Base-by-base conservation (phyloP, 495 filamentous ascomycete genomes). In the Neurospora sp. region DNA sequence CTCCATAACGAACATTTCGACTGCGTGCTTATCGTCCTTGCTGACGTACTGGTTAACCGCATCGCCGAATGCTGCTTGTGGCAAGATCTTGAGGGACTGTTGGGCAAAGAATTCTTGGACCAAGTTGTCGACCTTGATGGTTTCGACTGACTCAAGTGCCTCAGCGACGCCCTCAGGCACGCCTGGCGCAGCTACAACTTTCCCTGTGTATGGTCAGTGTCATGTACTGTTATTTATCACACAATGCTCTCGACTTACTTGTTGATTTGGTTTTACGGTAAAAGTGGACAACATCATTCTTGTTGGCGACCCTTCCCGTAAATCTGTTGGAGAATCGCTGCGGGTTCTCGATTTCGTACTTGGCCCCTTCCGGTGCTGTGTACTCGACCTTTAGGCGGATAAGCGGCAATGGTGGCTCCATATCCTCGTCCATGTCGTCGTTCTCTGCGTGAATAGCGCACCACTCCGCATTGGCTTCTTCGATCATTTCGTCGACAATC, bases 241-340 rank as follows among this genome's bases (percentile, higher is more conserved):
- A 23, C 7, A 6, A 39, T 35, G 18, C 14, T 60, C 18, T 38
- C 6, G 10, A 78, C 83, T 71, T 81, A 85, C 85, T 84, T 27
- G 76, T 76, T 23, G 66, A 39, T 39, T 72, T 86, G 81, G 96
- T 97, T 83, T 96, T 97, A 12, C 93, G 89, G 80, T 98, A 90
- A 76, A 96, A 98, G 77, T 96, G 91, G 3, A 99, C 90, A 1
- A 99, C 94, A 76, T 99, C 96, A 76, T 93, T 96, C 2, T 92
- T 89, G 77, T 99, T 99, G 11, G 96, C 96, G 0, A 98, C 96
- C 77, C 91, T 93, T 8, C 90, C 91, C 1, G 91, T 87, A 76
- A 99, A 99, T 5, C 95, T 90, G 80, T 97, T 97, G 1, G 96
- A 98, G 76, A 98, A 98, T 5, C 96, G 90, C 78, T 98, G 96